Percentiles rank a stretch among this genome's conserved stretches.
phyloP scores from a whole-genome alignment of 305 asterid genomes.

The Ajuga reptans region DNA sequence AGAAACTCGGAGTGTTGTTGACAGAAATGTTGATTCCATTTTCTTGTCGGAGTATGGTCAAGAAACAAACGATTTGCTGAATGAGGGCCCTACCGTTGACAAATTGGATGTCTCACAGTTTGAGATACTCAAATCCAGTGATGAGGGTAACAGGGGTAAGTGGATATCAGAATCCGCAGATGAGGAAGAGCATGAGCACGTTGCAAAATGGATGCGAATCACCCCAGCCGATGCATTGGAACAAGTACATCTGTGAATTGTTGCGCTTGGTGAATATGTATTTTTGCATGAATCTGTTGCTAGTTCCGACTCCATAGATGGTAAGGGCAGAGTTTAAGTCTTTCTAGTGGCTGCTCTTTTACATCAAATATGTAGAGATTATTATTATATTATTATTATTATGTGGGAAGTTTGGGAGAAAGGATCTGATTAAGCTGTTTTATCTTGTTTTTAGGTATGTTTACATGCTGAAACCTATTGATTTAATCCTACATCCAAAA shows the following conservation, averaged over 20 bases:
- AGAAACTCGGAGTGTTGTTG: constrained; percentile 19
- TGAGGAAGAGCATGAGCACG: constrained; percentile 29
- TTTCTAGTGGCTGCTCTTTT: not conserved
- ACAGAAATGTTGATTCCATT: constrained; percentile 22
- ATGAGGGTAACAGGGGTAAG: constrained; percentile 3
- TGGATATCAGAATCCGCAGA: constrained; percentile 26
- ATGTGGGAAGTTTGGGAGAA: constrained; percentile 7
- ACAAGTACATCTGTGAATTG: constrained; percentile 21
- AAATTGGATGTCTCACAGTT: constrained; percentile 8
- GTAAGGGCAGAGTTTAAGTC: not conserved
- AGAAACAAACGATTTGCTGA: constrained; percentile 20
- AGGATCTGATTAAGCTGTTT: not conserved
- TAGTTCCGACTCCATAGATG: not conserved
- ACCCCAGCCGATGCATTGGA: constrained; percentile 12
- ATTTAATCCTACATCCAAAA: no score
- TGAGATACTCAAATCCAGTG: not conserved
- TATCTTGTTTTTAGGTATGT: not conserved
- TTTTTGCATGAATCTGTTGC: no score
- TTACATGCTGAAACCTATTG: no score
- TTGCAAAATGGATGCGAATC: constrained; percentile 49
- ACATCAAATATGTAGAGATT: constrained; percentile 6
- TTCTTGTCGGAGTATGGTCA: constrained; percentile 12
- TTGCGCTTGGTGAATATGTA: not conserved
- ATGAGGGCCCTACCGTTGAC: constrained; percentile 16
- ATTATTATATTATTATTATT: not conserved